These are phyloP conservation scores for Ascocoryne sarcoides DNA, from an alignment of 2,329 filamentous ascomycete species.

Conservation along the genomic window DNA sequence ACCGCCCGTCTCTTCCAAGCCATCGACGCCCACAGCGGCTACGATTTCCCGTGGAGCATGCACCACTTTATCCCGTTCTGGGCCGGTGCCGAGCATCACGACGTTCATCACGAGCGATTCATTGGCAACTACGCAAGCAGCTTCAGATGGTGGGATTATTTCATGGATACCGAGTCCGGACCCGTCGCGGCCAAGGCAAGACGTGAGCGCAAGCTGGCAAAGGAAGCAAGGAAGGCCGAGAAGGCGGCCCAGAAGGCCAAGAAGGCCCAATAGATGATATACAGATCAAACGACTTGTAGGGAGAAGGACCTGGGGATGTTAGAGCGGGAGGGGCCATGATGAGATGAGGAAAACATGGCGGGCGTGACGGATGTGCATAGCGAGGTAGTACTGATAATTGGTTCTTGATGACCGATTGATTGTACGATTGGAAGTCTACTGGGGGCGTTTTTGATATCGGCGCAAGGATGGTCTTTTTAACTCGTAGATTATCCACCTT, in stretches of 20 bases:
- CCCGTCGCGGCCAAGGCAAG: slow-evolving; percentile 78
- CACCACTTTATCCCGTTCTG: slow-evolving; percentile 96
- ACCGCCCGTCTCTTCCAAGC: slow-evolving; percentile 88
- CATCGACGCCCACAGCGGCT: slow-evolving; percentile 94
- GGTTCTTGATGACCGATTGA: too few species aligned
- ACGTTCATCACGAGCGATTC: slow-evolving; percentile 96
- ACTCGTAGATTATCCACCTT: too few species aligned
- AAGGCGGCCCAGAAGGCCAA: slow-evolving; percentile 70
- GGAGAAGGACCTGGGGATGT: too few species aligned
- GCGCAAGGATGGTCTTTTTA: background rate
- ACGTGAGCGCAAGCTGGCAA: slow-evolving; percentile 63
- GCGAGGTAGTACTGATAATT: too few species aligned
- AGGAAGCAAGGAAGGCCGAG: slow-evolving; percentile 61
- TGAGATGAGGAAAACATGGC: background rate
- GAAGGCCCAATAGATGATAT: slow-evolving; percentile 37
- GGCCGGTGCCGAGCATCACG: slow-evolving; percentile 95
- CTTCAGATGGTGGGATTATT: slow-evolving; percentile 98
- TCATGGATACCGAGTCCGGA: slow-evolving; percentile 87
- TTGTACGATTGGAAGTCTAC: too few species aligned
- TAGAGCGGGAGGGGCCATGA: background rate
- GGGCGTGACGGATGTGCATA: too few species aligned
- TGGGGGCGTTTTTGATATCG: background rate
- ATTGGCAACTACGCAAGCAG: slow-evolving; percentile 96
- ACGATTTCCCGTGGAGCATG: slow-evolving; percentile 96
- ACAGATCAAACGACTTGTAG: too few species aligned